Evolutionary conservation across 306 rosid genomes (phyloP), one percentile per base, ranked within the genome.

Genomic region (Delonix regia): DNA sequence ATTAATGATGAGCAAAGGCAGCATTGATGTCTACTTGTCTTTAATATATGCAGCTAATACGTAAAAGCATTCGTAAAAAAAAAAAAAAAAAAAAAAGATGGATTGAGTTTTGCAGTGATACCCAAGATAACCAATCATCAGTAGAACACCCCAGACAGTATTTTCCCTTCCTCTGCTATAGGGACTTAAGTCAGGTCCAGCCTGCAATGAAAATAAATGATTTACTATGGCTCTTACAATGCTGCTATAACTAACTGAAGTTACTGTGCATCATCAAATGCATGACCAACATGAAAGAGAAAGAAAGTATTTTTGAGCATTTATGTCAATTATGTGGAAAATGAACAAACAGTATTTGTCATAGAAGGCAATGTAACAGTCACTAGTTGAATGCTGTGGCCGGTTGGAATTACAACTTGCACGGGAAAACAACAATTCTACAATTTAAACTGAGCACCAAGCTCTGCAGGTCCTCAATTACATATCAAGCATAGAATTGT

Each of bases 111-210:
- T 72, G 80, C 11, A 27, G 69, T 52, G 75, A 83, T 92, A 94
- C 97, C 98, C 98, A 51, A 94, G 98, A 87, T 94, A 94, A 80
- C 97, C 97, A 75, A 83, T 6, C 97, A 94, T 92, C 70, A 94
- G 83, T 14, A 93, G 88, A 83, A 89, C 75, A 0, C 97, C 97
- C 98, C 98, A 94, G 36, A 86, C 85, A n/a, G 98, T 94, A 87
- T 91, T 94, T 87, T 94, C 98, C 82, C 98, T 89, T 89, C 97
- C 97, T 78, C 86, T 83, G 75, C 90, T 85, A 76, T 86, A 90
- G 52, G 97, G 97, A 82, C 83, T 90, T 68, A 88, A 22, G 65
- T 92, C 97, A 21, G 92, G 33, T 86, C 90, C 97, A 81, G 93
- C 98, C 98, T 94, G 84, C 83, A 89, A 57, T 75, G 60, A 77